A percentile compares a stretch with the other conserved stretches of the same genome.
phyloP scores from a whole-genome alignment of 176 grass and related monocot species.

The Lolium multiflorum region DNA sequence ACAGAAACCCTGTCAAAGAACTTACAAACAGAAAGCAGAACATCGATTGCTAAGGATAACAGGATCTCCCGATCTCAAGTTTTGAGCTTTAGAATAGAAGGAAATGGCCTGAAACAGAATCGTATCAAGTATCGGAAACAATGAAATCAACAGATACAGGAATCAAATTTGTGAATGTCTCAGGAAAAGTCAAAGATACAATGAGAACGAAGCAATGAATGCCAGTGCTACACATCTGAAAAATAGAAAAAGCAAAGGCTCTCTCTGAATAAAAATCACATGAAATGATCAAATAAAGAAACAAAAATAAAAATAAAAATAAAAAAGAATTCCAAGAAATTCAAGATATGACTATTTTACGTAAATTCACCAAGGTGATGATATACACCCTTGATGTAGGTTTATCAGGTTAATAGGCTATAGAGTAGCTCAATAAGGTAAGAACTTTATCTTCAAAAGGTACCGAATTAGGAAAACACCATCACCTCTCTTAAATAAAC shows the following conservation, averaged over 20 bases:
- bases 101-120: constrained; percentile 74
- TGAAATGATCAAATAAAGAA: neutral
- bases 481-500: neutral
- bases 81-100: constrained; percentile 85
- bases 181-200: constrained; percentile 24
- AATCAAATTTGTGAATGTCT: constrained; percentile 36
- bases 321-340: neutral
- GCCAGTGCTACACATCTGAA: neutral
- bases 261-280: constrained; percentile 22
- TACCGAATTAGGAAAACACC: neutral
- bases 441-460: constrained; percentile 1
- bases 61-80: constrained; percentile 73
- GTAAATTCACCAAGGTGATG: neutral
- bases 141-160: neutral
- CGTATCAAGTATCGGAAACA: constrained; percentile 43
- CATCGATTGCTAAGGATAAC: constrained; percentile 88
- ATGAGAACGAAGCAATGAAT: neutral
- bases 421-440: neutral
- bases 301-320: neutral
- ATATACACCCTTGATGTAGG: neutral
- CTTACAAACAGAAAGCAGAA: constrained; percentile 88
- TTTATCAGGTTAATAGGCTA: neutral
- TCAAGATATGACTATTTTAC: constrained; percentile 1
- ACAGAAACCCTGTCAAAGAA: constrained; percentile 42
- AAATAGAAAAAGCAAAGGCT: constrained; percentile 4